These are phyloP conservation scores for Echinochloa phyllopogon DNA, from an alignment of 176 grass and related monocot genomes.

Conservation along the genomic window DNA sequence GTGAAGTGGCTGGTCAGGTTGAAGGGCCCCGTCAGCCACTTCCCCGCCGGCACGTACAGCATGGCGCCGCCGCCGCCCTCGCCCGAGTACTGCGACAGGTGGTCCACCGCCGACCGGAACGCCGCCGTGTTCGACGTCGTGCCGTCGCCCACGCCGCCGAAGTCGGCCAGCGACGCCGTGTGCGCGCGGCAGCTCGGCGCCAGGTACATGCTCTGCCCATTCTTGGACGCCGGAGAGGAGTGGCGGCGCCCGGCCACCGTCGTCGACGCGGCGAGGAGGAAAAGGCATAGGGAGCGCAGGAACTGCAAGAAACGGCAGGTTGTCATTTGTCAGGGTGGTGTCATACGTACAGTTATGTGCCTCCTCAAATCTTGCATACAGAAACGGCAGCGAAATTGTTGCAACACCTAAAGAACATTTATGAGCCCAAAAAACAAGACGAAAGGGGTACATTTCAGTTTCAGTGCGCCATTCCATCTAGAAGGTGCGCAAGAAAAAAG, in stretches of 20 bases:
- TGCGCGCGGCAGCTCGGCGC: slow-evolving; percentile 69
- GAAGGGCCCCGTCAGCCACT: slow-evolving; percentile 93
- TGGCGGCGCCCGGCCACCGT: slow-evolving; percentile 11
- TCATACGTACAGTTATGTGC: no score
- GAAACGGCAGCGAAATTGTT: no score
- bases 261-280: neutral
- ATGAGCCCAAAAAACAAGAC: no score
- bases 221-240: neutral
- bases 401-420: no score
- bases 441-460: neutral
- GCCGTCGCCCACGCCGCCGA: slow-evolving; percentile 79
- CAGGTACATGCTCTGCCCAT: slow-evolving; percentile 59
- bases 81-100: slow-evolving; percentile 72
- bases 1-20: slow-evolving; percentile 96
- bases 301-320: slow-evolving; percentile 12
- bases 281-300: slow-evolving; percentile 19
- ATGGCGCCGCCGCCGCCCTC: slow-evolving; percentile 62
- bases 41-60: slow-evolving; percentile 81
- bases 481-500: neutral
- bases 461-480: neutral
- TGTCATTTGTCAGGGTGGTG: neutral
- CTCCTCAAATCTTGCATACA: no score
- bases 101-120: slow-evolving; percentile 74
- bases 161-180: slow-evolving; percentile 71
- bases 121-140: slow-evolving; percentile 83